Evolutionary conservation across 345 rosid species (phyloP), one percentile per base, ranked within the genome.

Genomic region (Camelina laxa): DNA sequence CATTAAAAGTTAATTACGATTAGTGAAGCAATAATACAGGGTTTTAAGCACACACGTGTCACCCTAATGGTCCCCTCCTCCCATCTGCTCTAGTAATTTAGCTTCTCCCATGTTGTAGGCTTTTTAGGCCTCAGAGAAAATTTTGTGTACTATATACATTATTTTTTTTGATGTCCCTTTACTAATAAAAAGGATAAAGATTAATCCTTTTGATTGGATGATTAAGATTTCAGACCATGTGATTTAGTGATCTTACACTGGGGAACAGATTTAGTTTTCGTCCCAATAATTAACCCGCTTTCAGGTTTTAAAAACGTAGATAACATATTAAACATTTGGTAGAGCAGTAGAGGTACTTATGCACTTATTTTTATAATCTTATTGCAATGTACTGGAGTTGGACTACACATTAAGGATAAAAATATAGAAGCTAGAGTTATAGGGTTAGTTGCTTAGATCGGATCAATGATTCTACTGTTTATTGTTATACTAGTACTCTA

Each of bases 91-190:
- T 41, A 33, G 9, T 33, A 33, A 8, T 31, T 69, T 61, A n/a
- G 53, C 60, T 62, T 77, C 76, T 77, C 77, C 80, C 77, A 65
- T 72, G 63, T 77, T 72, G 36, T 72, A 77, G 76, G 80, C 73
- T 72, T 72, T 65, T 65, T 38, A 58, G 76, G 76, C 73, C 51
- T 65, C 56, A n/a, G 49, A 12, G 61, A 70, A 70, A 58, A 6
- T 56, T 49, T 57, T 58, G 22, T 65, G 80, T 77, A 77, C 76
- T 33, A 27, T 49, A 77, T 30, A 65, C 61, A 70, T 24, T 48
- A 27, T 49, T 57, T 19, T 19, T 36, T 24, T 56, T 57, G n/a
- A 48, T 9, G 41, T 27, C 30, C 30, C 5, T 50, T 50, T 51
- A 19, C 56, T 33, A 33, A 2, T 39, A 69, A 9, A 39, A 22